Percentiles rank a stretch among this genome's conserved stretches.
These are phyloP conservation scores for Phallus indusiatus DNA, from an alignment of 768 basidiomycete species.

Conservation along the genomic window DNA sequence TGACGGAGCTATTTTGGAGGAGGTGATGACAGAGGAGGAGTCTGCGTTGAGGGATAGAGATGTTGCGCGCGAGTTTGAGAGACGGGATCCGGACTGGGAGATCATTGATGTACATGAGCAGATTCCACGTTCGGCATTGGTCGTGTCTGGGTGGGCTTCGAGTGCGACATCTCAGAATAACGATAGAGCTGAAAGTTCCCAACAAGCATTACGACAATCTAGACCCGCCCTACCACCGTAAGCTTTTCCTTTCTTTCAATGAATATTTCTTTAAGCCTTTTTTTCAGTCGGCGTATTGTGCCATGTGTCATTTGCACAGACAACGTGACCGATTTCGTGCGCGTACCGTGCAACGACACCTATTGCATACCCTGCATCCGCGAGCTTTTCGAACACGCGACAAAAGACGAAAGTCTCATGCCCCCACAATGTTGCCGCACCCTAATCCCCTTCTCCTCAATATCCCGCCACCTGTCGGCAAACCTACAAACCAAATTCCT, in stretches of 20 bases:
- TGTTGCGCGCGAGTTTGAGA: slow-evolving; percentile 28
- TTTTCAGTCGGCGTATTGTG: background rate
- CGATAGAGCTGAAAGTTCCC: no score
- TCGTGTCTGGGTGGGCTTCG: background rate
- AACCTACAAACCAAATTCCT: slow-evolving; percentile 23
- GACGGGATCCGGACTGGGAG: background rate
- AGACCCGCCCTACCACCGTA: no score
- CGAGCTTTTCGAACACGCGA: slow-evolving; percentile 31
- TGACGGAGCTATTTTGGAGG: slow-evolving; percentile 25
- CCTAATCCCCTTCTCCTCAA: slow-evolving; percentile 20
- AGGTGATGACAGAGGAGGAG: slow-evolving; percentile 24
- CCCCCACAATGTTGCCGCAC: slow-evolving; percentile 43
- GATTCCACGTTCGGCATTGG: background rate
- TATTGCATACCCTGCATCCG: slow-evolving; percentile 39
- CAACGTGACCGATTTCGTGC: slow-evolving; percentile 19
- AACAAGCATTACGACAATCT: no score
- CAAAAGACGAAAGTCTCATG: slow-evolving; percentile 41
- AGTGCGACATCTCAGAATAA: no score
- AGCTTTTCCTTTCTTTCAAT: background rate
- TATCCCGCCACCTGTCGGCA: slow-evolving; percentile 23
- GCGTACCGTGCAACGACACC: slow-evolving; percentile 34
- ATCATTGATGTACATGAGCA: background rate
- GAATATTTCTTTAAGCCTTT: background rate
- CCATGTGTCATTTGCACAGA: slow-evolving; percentile 36
- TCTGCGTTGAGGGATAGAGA: slow-evolving; percentile 32